These are phyloP conservation scores for Prasinococcaceae sp. DNA, from an alignment of 139 green algal genomes.

Conservation along the genomic window DNA sequence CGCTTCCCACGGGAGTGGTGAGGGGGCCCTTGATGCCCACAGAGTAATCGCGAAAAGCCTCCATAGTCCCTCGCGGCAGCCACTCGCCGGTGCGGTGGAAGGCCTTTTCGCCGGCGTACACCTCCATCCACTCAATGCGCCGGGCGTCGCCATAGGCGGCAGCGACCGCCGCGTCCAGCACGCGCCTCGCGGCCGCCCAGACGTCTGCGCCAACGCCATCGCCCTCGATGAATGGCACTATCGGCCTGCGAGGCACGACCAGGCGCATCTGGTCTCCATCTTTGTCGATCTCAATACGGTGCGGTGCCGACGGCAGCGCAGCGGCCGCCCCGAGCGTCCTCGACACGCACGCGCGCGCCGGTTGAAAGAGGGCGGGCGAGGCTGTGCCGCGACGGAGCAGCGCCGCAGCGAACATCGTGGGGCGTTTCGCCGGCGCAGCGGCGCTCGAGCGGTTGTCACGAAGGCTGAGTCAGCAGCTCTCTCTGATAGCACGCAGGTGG, in stretches of 20 bases:
- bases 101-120: constrained; percentile 18
- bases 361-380: no score
- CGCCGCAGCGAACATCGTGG: no score
- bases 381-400: no score
- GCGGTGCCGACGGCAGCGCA: no score
- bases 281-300: no score
- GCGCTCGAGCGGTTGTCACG: no score
- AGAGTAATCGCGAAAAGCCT: constrained; percentile 10
- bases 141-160: constrained; percentile 11
- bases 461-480: no score
- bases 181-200: constrained; percentile 8
- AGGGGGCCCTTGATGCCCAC: constrained; percentile 21
- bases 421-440: no score
- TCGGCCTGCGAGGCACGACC: constrained; percentile 8
- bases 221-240: constrained; percentile 19
- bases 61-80: constrained; percentile 12
- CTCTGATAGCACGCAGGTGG: no score
- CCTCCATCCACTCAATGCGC: constrained; percentile 17
- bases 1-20: constrained; percentile 17
- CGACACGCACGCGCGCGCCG: no score
- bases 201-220: constrained; percentile 18
- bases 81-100: constrained; percentile 16
- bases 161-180: constrained; percentile 15
- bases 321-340: no score
- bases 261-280: no score